Conservation (phyloP, 805 yeast genomes). For the Vanderwaltozyma verrucispora region DNA sequence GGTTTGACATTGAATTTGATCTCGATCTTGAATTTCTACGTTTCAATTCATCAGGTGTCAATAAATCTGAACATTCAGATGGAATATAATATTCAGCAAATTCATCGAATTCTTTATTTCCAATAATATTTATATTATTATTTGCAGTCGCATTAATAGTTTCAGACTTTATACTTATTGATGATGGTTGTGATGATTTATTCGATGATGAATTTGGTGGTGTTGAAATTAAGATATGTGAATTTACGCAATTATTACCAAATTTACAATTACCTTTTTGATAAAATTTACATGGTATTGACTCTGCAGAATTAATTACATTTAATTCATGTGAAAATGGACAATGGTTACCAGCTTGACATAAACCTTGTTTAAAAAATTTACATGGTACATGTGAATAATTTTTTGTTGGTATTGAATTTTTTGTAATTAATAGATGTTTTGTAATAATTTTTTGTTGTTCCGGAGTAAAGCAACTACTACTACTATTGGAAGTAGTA, state of each 20-base stretch:
- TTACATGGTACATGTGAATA: constrained; percentile 90
- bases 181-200: too few relatives aligned
- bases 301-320: constrained; percentile 32
- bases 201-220: background rate
- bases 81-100: background rate
- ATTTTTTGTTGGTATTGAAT: constrained; percentile 15
- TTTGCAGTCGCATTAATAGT: too few relatives aligned
- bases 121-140: too few relatives aligned
- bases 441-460: constrained; percentile 21
- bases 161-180: too few relatives aligned
- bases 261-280: constrained; percentile 96
- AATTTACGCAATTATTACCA: constrained; percentile 89
- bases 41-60: background rate
- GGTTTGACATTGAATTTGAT: background rate
- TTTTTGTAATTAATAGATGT: constrained; percentile 21
- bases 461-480: constrained; percentile 8
- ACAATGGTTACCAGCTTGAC: constrained; percentile 90
- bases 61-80: background rate
- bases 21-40: background rate
- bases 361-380: constrained; percentile 81
- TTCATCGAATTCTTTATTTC: constrained; percentile 63
- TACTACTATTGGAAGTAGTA: too few relatives aligned
- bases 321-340: constrained; percentile 80
- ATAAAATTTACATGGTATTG: constrained; percentile 70
- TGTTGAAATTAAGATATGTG: constrained; percentile 42